Base-by-base conservation (phyloP, 345 rosid genomes). In the Eucalyptus sp. region DNA sequence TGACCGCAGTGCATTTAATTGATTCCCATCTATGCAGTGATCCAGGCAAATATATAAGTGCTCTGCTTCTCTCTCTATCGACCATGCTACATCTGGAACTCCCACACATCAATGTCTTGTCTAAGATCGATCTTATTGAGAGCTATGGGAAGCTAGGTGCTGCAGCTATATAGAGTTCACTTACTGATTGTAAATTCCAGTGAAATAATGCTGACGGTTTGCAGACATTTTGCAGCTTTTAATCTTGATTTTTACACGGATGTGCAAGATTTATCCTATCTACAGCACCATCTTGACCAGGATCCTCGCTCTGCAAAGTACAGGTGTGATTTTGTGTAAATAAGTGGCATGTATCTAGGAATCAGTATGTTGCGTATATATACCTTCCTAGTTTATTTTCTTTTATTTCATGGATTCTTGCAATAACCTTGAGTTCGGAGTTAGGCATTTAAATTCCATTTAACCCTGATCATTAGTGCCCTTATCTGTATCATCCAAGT, bases 1-100 rank as follows among this genome's bases (percentile, higher is more conserved):
- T 96, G 94, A 93, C 96, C 86, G 97, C 96, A 84, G 94, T 98
- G 92, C 99, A 96, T 92, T 92, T 98, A 91, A 96, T 96, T 80
- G 99, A 96, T 90, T 94, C 97, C 80, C 96, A 94, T 92, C 98
- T 98, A 17, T 96, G 97, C 91, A 95, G 95, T 93, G 97, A 96
- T 91, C 96, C 98, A 24, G 96, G 95, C 86, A 98, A 98, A 92
- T 97, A 96, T 89, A 89, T 97, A 50, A 96, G 99, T 88, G 97
- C 96, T 8, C 92, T 98, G 90, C 94, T 96, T 91, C 97, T 95
- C 58, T 95, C 99, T 1, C 90, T 98, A 86, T 96, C 99, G 46
- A 95, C 99, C 87, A 96, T 96, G 99, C 89, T 98, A 91, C 99
- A 97, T 93, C 87, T 98, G 94, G 99, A 97, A 91, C 96, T 97